These are phyloP conservation scores for Daldinia loculata DNA, from an alignment of 495 filamentous ascomycete genomes.

Conservation along the genomic window DNA sequence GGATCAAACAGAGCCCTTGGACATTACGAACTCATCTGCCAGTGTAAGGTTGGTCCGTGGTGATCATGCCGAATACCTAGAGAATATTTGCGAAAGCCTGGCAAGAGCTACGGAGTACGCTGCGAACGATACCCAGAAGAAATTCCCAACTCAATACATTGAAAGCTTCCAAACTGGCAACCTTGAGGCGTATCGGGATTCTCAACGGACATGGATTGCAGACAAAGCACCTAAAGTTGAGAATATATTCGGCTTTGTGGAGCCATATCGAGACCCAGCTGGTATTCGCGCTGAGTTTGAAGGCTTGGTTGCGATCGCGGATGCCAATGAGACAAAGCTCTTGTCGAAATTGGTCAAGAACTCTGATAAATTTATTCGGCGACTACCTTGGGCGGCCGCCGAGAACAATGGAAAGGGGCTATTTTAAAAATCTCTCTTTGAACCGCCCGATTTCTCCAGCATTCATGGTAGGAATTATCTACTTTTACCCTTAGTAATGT, in stretches of 20 bases:
- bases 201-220: conserved; percentile 47
- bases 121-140: background rate
- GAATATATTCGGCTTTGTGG: conserved; percentile 58
- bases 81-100: background rate
- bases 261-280: conserved; percentile 59
- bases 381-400: background rate
- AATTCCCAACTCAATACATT: background rate
- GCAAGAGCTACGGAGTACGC: background rate
- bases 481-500: background rate
- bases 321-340: conserved; percentile 49
- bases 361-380: background rate
- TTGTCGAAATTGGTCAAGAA: conserved; percentile 43
- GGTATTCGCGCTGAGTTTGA: conserved; percentile 59
- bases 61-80: background rate
- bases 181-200: background rate
- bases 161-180: background rate
- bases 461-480: background rate
- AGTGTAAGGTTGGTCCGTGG: background rate
- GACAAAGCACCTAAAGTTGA: conserved; percentile 55
- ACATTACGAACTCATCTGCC: background rate
- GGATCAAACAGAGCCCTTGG: background rate
- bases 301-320: conserved; percentile 55
- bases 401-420: background rate
- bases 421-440: background rate
- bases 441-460: background rate